Evolutionary conservation across 345 rosid species (phyloP).

Genomic region (Schrenkiella parvula): DNA sequence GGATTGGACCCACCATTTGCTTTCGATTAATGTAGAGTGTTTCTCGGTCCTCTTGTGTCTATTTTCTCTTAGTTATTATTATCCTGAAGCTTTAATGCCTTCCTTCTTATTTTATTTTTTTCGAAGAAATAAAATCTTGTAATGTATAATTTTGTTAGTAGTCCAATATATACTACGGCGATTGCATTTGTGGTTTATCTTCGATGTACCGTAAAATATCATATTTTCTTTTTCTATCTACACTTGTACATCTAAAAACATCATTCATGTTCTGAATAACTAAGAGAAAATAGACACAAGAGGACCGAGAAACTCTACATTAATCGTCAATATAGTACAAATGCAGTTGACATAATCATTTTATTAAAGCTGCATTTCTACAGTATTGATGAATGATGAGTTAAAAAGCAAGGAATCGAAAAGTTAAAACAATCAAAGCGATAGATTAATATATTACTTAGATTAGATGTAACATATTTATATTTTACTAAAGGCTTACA

Average conservation of each 20-base stretch:
- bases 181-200: background rate
- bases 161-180: background rate
- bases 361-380: too few species aligned
- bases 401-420: background rate
- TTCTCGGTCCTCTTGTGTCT: background rate
- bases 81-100: background rate
- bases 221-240: too few species aligned
- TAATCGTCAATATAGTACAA: background rate
- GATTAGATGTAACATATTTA: too few species aligned
- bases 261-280: background rate
- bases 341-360: background rate
- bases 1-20: constrained; percentile 4
- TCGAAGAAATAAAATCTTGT: too few species aligned
- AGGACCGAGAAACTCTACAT: too few species aligned
- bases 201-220: background rate
- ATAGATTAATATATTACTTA: too few species aligned
- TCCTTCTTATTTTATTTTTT: background rate
- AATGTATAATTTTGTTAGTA: too few species aligned
- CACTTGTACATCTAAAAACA: too few species aligned
- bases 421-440: too few species aligned
- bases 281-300: too few species aligned
- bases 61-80: background rate
- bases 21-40: background rate
- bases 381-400: background rate
- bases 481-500: too few species aligned